Conservation (phyloP, 1,139 yeast species). For the Suhomyces guaymorum region DNA sequence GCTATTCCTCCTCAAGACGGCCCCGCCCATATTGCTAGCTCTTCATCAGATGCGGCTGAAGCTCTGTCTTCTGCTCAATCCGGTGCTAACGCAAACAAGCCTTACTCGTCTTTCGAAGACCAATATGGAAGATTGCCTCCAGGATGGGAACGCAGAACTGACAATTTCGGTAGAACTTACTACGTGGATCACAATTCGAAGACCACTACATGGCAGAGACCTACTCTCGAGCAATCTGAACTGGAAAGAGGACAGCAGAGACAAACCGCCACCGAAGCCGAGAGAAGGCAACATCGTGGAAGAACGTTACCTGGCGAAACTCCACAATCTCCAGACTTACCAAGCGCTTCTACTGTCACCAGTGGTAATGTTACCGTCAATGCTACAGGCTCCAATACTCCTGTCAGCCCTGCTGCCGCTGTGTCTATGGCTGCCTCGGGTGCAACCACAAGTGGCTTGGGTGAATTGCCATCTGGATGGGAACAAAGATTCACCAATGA, state of each 20-base stretch:
- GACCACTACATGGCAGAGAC: conserved; percentile 98
- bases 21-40: conserved; percentile 14
- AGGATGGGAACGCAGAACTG: conserved; percentile 99
- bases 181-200: conserved; percentile 97
- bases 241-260: conserved; percentile 63
- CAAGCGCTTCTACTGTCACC: conserved; percentile 18
- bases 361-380: conserved; percentile 49
- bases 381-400: conserved; percentile 47
- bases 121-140: conserved; percentile 95
- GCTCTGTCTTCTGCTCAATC: conserved; percentile 12
- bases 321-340: conserved; percentile 37
- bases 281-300: conserved; percentile 87
- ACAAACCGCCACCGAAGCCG: conserved; percentile 73
- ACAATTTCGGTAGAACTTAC: conserved; percentile 94
- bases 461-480: conserved; percentile 98
- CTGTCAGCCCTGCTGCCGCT: conserved; percentile 68
- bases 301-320: conserved; percentile 83
- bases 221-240: conserved; percentile 71
- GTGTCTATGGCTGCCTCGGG: conserved; percentile 84
- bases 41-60: conserved; percentile 14
- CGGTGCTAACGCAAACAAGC: conserved; percentile 42
- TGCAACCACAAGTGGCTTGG: conserved; percentile 92
- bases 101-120: conserved; percentile 91
- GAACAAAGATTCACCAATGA: conserved; percentile 98
- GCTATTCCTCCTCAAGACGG: conserved; percentile 7